Evolutionary conservation across 2,329 filamentous ascomycete species (phyloP).

Genomic region (Neonectria hederae): DNA sequence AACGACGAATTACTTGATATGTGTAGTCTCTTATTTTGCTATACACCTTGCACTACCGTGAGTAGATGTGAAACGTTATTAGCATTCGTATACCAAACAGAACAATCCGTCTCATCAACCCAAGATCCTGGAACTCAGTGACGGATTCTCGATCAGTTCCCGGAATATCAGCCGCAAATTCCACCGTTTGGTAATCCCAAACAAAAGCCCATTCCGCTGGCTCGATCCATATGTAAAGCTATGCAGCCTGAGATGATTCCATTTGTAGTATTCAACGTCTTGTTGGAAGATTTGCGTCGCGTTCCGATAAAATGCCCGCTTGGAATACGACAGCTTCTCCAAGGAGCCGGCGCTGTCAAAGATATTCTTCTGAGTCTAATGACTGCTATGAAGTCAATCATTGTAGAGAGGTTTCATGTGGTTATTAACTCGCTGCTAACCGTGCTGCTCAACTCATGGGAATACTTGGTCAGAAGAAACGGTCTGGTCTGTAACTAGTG

Average conservation of each 20-base stretch:
- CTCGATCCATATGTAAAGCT: background rate
- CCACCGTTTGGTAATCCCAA: background rate
- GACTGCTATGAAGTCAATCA: no score
- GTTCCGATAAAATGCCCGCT: background rate
- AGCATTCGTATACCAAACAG: background rate
- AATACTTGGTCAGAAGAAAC: no score
- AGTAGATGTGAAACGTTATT: background rate
- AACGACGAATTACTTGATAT: background rate
- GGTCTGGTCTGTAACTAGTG: no score
- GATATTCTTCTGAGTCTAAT: background rate
- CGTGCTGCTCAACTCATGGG: no score
- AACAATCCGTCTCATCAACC: background rate
- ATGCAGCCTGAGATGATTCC: background rate
- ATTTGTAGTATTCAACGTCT: background rate
- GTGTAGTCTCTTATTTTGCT: background rate
- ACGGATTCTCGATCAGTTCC: background rate
- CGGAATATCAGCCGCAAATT: background rate
- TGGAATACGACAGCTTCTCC: background rate
- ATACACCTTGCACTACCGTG: background rate
- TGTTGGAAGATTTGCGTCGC: no score
- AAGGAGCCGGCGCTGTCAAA: no score
- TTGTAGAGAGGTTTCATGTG: no score
- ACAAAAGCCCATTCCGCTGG: background rate
- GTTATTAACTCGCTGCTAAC: no score
- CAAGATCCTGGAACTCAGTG: background rate